Conservation (phyloP, 192 early-diverging fungal genomes). For the Dimargaris verticillata region DNA sequence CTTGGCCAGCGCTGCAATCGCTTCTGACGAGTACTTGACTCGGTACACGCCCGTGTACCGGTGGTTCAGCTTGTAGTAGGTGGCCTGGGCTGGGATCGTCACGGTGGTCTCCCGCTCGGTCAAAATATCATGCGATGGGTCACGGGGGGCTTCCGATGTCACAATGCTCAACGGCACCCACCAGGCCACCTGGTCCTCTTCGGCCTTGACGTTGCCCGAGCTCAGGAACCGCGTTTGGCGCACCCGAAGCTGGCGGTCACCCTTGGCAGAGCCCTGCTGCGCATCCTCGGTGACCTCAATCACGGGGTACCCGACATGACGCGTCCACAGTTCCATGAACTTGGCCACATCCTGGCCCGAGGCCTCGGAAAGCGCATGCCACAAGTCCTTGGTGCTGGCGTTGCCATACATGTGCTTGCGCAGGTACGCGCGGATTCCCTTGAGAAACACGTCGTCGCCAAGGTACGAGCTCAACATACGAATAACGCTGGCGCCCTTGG, state of each 20-base stretch:
- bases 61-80: constrained; percentile 76
- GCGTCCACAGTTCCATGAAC: constrained; percentile 84
- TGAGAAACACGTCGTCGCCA: constrained; percentile 47
- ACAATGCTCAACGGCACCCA: constrained; percentile 65
- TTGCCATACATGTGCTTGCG: constrained; percentile 71
- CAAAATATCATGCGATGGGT: constrained; percentile 19
- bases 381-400: constrained; percentile 75
- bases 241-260: constrained; percentile 31
- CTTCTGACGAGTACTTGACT: constrained; percentile 48
- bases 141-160: constrained; percentile 15
- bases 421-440: constrained; percentile 59
- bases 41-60: constrained; percentile 71
- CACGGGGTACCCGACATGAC: constrained; percentile 71
- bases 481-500: constrained; percentile 86
- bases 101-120: constrained; percentile 25
- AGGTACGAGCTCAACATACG: constrained; percentile 76
- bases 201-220: constrained; percentile 53
- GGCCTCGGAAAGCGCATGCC: constrained; percentile 60
- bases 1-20: constrained; percentile 31
- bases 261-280: constrained; percentile 22
- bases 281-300: constrained; percentile 44
- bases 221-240: constrained; percentile 74
- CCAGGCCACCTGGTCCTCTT: constrained; percentile 72
- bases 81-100: constrained; percentile 29
- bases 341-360: constrained; percentile 63